Conservation (phyloP, 2,329 filamentous ascomycete species). For the Fusarium pseudoanthophilum region DNA sequence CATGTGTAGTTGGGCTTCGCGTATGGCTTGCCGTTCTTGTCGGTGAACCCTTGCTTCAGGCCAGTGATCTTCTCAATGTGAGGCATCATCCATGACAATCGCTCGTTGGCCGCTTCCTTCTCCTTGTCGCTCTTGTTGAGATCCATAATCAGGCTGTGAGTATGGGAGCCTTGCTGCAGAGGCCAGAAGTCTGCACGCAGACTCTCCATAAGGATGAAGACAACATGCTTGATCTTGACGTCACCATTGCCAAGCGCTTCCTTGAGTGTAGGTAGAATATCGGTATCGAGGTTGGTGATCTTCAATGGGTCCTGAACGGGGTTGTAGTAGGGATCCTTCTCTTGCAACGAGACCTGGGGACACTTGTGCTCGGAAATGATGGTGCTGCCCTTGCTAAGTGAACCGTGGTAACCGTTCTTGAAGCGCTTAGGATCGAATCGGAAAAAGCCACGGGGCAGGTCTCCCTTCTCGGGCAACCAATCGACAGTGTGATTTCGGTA, state of each 20-base stretch:
- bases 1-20: constrained; percentile 45
- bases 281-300: constrained; percentile 53
- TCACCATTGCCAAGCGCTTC: constrained; percentile 39
- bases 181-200: constrained; percentile 59
- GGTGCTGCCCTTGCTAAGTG: constrained; percentile 8
- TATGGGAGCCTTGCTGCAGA: constrained; percentile 53
- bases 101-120: constrained; percentile 46
- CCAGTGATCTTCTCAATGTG: constrained; percentile 40
- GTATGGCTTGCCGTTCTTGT: constrained; percentile 42
- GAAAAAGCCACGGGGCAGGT: constrained; percentile 45
- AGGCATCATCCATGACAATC: constrained; percentile 39
- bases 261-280: constrained; percentile 46
- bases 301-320: constrained; percentile 54
- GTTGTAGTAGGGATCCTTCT: constrained; percentile 51
- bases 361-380: constrained; percentile 26
- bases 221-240: constrained; percentile 57
- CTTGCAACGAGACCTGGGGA: constrained; percentile 11
- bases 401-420: constrained; percentile 33
- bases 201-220: constrained; percentile 58
- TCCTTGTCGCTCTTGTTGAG: constrained; percentile 34
- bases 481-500: constrained; percentile 44
- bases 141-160: constrained; percentile 48
- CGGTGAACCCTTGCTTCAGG: constrained; percentile 30
- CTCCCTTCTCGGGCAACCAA: constrained; percentile 44
- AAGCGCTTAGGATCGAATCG: constrained; percentile 46